A percentile compares a stretch with the other conserved stretches of the same genome.
These are phyloP conservation scores for Mycena floridula DNA, from an alignment of 768 basidiomycete species.

Conservation along the genomic window DNA sequence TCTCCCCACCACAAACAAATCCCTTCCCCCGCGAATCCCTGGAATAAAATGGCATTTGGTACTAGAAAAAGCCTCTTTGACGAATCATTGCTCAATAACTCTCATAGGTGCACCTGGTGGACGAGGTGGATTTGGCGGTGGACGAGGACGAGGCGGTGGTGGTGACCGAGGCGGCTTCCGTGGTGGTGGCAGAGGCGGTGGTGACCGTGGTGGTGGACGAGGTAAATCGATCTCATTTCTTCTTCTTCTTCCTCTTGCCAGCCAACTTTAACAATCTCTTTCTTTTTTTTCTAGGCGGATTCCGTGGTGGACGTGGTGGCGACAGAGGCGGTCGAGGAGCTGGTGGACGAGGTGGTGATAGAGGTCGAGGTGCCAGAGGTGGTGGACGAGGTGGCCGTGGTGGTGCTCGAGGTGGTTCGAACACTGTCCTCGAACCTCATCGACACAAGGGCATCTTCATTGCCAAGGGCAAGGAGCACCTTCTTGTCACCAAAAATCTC, in stretches of 20 bases:
- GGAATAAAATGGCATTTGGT: no score
- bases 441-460: conserved; percentile 93
- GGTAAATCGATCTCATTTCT: conserved; percentile 24
- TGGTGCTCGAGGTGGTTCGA: conserved; percentile 76
- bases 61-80: no score
- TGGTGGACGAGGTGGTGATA: conserved; percentile 33
- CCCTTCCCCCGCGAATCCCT: no score
- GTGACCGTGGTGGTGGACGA: conserved; percentile 34
- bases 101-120: no score
- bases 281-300: conserved; percentile 16
- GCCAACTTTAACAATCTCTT: conserved; percentile 6
- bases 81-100: no score
- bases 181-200: no score
- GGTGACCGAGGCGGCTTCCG: conserved; percentile 18
- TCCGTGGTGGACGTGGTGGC: conserved; percentile 24
- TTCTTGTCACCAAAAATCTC: conserved; percentile 96
- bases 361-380: conserved; percentile 32
- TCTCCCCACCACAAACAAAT: no score
- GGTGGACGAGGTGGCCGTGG: conserved; percentile 56
- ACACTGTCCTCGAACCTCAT: conserved; percentile 92
- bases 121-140: conserved; percentile 64
- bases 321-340: conserved; percentile 31
- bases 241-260: conserved; percentile 3
- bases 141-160: conserved; percentile 34
- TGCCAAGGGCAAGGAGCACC: conserved; percentile 94